A percentile compares a stretch with the other conserved stretches of the same genome.
These are phyloP conservation scores for Colletotrichum karsti DNA, from an alignment of 2,329 filamentous ascomycete genomes.

Conservation along the genomic window DNA sequence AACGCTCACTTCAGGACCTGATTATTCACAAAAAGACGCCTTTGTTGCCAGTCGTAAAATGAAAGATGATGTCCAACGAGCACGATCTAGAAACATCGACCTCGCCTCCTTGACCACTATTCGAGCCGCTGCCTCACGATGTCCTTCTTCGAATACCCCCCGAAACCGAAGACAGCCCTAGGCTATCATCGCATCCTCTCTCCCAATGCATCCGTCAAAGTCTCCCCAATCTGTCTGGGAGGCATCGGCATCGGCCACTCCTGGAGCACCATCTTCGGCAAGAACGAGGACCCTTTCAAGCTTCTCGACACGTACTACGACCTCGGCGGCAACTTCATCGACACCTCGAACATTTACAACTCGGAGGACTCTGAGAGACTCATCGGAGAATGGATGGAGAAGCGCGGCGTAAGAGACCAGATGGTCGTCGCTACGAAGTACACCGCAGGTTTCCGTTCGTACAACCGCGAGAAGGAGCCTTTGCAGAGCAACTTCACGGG, in stretches of 20 bases:
- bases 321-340: slow-evolving; percentile 73
- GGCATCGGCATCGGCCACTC: slow-evolving; percentile 34
- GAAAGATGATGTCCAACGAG: too few relatives aligned
- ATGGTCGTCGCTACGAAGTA: slow-evolving; percentile 66
- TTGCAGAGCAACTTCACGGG: slow-evolving; percentile 49
- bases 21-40: background rate
- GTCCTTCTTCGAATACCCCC: slow-evolving; percentile 15
- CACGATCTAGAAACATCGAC: too few relatives aligned
- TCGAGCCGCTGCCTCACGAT: background rate
- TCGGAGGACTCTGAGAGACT: slow-evolving; percentile 63
- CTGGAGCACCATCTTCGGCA: slow-evolving; percentile 30
- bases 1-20: background rate
- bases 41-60: too few relatives aligned
- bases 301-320: slow-evolving; percentile 65
- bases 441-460: slow-evolving; percentile 53
- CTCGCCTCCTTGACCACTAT: background rate
- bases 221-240: slow-evolving; percentile 36
- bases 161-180: slow-evolving; percentile 28
- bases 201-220: slow-evolving; percentile 30
- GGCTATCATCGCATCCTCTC: slow-evolving; percentile 34
- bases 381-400: slow-evolving; percentile 66
- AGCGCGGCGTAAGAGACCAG: slow-evolving; percentile 57
- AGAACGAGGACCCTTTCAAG: slow-evolving; percentile 54
- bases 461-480: slow-evolving; percentile 45
- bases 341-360: slow-evolving; percentile 68